Evolutionary conservation across 179 eudicot genomes (phyloP).

Genomic region (Beta macrorhiza): DNA sequence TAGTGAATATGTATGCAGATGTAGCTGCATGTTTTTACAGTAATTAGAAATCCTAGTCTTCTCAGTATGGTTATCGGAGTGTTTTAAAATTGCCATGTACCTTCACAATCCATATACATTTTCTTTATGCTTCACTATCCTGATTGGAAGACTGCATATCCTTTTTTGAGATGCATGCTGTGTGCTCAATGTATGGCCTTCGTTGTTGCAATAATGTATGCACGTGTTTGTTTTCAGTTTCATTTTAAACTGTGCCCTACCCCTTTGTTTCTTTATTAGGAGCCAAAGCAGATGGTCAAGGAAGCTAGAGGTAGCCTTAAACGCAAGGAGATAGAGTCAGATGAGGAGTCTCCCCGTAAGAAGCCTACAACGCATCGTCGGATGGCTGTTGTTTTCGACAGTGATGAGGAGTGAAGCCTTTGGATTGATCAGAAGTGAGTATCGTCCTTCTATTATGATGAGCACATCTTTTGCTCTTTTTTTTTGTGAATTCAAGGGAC

Average conservation of each 20-base stretch:
- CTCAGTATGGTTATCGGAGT: no score
- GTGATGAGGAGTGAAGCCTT: slow-evolving; percentile 72
- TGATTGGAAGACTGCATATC: background rate
- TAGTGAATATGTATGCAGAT: no score
- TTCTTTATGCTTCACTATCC: background rate
- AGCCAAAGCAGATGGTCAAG: slow-evolving; percentile 55
- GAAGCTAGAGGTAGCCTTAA: slow-evolving; percentile 61
- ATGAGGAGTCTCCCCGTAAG: slow-evolving; percentile 85
- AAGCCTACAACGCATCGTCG: slow-evolving; percentile 71
- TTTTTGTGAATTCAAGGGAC: background rate
- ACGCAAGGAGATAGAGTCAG: slow-evolving; percentile 84
- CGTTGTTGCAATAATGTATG: background rate
- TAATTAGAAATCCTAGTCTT: no score
- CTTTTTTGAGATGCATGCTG: background rate
- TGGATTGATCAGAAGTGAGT: slow-evolving; percentile 21
- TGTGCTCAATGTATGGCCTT: background rate
- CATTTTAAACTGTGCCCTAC: background rate
- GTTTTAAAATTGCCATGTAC: background rate
- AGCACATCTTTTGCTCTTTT: background rate
- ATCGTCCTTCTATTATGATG: background rate
- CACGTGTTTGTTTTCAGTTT: background rate
- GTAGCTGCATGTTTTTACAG: no score
- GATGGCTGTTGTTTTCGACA: slow-evolving; percentile 77
- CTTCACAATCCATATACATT: background rate
- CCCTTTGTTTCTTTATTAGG: slow-evolving; percentile 38